Evolutionary conservation across 1,284 basidiomycete species (phyloP), one percentile per base, ranked within the genome.

Genomic region (Tilletia indica): DNA sequence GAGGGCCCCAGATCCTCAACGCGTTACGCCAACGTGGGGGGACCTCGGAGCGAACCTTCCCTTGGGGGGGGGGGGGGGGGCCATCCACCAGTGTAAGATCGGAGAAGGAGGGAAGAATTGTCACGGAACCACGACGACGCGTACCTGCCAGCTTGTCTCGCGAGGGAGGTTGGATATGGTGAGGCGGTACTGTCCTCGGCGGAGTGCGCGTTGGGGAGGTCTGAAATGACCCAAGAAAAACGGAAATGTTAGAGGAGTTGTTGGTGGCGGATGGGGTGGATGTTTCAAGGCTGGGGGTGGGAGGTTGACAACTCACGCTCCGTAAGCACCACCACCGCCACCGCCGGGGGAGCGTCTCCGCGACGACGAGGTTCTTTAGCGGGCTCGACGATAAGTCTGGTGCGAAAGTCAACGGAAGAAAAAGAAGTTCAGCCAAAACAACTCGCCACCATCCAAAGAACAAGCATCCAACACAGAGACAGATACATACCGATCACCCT

Each of bases 141-240:
- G 61, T 64, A 64, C 61, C 66, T 97, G 94, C 94, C 94, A 97
- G 76, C 93, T 90, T 39, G 94, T 93, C 76, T 93, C 89, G 86
- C 94, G 94, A 0, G 94, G 93, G 19, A 97, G 88, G 91, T 94
- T 85, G 63, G 76, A 74, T 58, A 76, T 76, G 68, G 82, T 72
- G 49, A 82, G 73, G 38, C 82, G 82, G 79, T 74, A 80, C 69
- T 77, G 73, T 45, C 81, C 80, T 34, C 81, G 79, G 58, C 80
- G 80, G 48, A 80, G 66, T 8, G 11, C 16, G 42, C 66, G 66
- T 21, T n/a, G 66, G 12, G 21, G 39, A 12, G 42, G 66, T 9
- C 45, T 51, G n/a, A 21, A 21, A n/a, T 48, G 64, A 54, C 8
- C 6, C 2, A n/a, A 54, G 25, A 31, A 25, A 58, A 14, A 58